These are phyloP conservation scores for Solanum gracilifrons DNA, from an alignment of 257 asterid species.

Conservation along the genomic window DNA sequence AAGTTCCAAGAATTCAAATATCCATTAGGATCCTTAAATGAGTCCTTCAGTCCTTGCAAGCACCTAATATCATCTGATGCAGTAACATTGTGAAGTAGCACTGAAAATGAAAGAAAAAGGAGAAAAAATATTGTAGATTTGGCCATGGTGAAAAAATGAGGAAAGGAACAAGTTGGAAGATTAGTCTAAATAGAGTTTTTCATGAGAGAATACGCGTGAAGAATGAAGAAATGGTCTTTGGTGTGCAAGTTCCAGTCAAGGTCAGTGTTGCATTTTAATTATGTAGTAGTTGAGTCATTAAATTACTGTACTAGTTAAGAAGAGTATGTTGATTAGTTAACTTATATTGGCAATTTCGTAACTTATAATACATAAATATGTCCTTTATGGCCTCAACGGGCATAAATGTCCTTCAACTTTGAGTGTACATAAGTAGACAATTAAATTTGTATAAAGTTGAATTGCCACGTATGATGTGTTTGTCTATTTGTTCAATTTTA, in stretches of 20 bases:
- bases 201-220: background rate
- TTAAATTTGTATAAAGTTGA: no score
- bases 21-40: slow-evolving; percentile 31
- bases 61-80: slow-evolving; percentile 51
- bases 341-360: background rate
- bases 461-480: no score
- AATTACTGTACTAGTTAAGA: background rate
- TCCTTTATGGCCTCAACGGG: background rate
- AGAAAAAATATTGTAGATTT: background rate
- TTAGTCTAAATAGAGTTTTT: background rate
- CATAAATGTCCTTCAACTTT: background rate
- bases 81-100: background rate
- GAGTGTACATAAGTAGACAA: no score
- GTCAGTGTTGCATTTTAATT: background rate
- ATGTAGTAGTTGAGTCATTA: background rate
- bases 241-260: background rate
- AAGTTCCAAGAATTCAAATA: slow-evolving; percentile 28
- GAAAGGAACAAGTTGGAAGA: background rate
- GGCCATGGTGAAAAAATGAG: background rate
- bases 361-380: background rate
- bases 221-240: background rate
- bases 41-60: slow-evolving; percentile 41
- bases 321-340: background rate
- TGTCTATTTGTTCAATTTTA: no score
- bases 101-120: background rate